Evolutionary conservation across 2,329 filamentous ascomycete genomes (phyloP).

Genomic region (Fusarium goolgardi): DNA sequence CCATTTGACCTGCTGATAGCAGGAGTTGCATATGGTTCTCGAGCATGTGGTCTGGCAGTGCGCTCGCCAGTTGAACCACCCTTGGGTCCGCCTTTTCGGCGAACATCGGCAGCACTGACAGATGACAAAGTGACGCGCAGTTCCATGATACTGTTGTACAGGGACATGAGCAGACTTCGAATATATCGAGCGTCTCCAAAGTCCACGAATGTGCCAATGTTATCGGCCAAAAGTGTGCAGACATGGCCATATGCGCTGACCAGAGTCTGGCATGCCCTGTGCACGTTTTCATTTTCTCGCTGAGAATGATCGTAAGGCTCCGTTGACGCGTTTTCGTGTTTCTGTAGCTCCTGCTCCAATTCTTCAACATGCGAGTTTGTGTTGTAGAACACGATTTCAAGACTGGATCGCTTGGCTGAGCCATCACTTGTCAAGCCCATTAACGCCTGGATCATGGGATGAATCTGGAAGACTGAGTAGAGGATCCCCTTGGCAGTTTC

Average conservation of each 20-base stretch:
- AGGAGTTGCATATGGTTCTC: conserved; percentile 65
- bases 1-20: conserved; percentile 61
- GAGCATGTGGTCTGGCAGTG: conserved; percentile 63
- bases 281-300: conserved; percentile 72
- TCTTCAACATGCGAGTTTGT: conserved; percentile 74
- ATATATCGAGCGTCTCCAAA: conserved; percentile 75
- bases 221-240: conserved; percentile 68
- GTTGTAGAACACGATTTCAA: conserved; percentile 76
- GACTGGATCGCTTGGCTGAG: conserved; percentile 69
- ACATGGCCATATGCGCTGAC: conserved; percentile 74
- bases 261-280: conserved; percentile 71
- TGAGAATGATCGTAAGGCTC: conserved; percentile 62
- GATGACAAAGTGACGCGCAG: conserved; percentile 66
- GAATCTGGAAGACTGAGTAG: conserved; percentile 75
- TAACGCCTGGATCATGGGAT: conserved; percentile 74
- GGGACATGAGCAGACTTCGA: conserved; percentile 70
- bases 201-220: conserved; percentile 72
- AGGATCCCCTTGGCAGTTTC: conserved; percentile 75
- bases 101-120: conserved; percentile 46
- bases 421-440: conserved; percentile 71
- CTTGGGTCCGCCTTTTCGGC: conserved; percentile 27
- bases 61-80: conserved; percentile 52
- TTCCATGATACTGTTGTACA: conserved; percentile 76
- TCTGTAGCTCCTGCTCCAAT: conserved; percentile 72
- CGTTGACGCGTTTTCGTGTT: conserved; percentile 62